Base-by-base conservation (phyloP, 768 basidiomycete genomes). In the Mycena crocata region DNA sequence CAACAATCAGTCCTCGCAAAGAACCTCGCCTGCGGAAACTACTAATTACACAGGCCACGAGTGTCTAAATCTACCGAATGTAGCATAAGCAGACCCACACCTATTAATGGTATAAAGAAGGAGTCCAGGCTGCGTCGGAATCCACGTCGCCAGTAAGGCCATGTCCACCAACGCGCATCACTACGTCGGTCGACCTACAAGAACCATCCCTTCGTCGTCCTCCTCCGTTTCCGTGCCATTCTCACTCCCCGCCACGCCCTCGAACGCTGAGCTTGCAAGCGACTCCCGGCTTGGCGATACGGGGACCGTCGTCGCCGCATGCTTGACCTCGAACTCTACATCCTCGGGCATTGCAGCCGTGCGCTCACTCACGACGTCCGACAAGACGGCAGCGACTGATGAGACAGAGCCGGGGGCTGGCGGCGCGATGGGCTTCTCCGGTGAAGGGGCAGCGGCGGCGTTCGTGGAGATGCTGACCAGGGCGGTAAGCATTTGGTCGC, bases 201-300 rank as follows among this genome's bases (percentile, higher is more conserved):
- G 75, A 64, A 94, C 86, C 89, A 94, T 90, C 8, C 91, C 93
- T 72, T 94, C 93, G 60, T 95, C 93, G 63, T 95, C 93, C 73
- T 91, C 90, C 74, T 95, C 93, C 40, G 93, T 94, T 71, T 93
- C 92, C 26, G 81, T 82, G 12, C 90, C 90, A 67, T 85, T 85
- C 74, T 90, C 90, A 68, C 90, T 93, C 46, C 81, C 79, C 34
- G 84, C 80, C 40, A 57, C 50, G 17, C 56, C 61, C 52, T 67
- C 65, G 30, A 78, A 80, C 30, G 76, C 79, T 56, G 84, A 79
- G 32, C 61, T 32, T 31, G 60, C 56, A 23, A 69, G 57, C 49
- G 74, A 72, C 67, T 77, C 82, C 39, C 66, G 76, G 58, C 65
- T 73, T 26, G 69, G 78, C 67, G 74, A 77, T 21, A 74, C 74